Evolutionary conservation across 805 yeast genomes (phyloP), one percentile per base, ranked within the genome.

Genomic region (Hanseniaspora taiwanica): DNA sequence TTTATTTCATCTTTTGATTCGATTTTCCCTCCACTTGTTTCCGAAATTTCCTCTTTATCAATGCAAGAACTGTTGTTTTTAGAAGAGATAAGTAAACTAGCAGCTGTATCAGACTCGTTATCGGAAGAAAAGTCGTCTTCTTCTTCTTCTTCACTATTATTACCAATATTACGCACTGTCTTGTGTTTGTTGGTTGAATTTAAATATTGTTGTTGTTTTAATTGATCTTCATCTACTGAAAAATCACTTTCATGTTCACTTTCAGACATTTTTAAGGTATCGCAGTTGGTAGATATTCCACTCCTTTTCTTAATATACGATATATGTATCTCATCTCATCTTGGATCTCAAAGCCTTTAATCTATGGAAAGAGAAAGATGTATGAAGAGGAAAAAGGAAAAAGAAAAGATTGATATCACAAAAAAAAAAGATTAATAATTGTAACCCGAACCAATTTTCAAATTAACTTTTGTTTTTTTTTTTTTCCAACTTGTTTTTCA

Each of bases 1-100:
- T 60, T 21, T 39, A 31, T 34, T 45, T 40, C 1, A 51, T 55
- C n/a, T 48, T 54, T 16, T n/a, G n/a, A n/a, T n/a, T n/a, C n/a
- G n/a, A n/a, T n/a, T n/a, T n/a, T n/a, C n/a, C n/a, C n/a, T n/a
- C n/a, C n/a, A 48, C 50, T 34, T 42, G 49, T 35, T 24, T 29
- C 39, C 45, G 36, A 18, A 40, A 43, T 24, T 40, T 37, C 44
- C 40, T 23, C 29, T 36, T 29, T 33, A 20, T 38, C 7, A 19
- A 31, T n/a, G n/a, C n/a, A n/a, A n/a, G n/a, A n/a, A n/a, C n/a
- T 13, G 39, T 42, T 19, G 53, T 54, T n/a, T 46, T 23, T 45
- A 21, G n/a, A n/a, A n/a, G n/a, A n/a, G n/a, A n/a, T n/a, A n/a
- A n/a, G n/a, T n/a, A n/a, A n/a, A n/a, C n/a, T n/a, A n/a, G n/a